phyloP scores from a whole-genome alignment of 2,329 filamentous ascomycete species.

The Fusarium chaquense region DNA sequence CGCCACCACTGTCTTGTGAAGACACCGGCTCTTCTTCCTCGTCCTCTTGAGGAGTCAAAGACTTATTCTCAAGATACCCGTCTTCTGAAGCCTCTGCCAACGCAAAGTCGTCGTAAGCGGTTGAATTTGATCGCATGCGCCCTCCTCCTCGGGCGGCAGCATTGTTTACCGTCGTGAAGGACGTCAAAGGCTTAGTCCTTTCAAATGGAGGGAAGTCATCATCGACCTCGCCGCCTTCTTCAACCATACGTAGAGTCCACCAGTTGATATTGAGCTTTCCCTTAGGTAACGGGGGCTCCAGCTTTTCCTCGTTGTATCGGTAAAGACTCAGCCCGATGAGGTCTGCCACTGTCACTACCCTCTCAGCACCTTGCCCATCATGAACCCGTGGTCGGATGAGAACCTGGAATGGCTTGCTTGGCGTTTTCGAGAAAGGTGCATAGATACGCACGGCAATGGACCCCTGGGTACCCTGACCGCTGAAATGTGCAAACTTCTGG shows the following conservation, averaged over 20 bases:
- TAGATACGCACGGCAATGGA: constrained; percentile 83
- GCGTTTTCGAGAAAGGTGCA: constrained; percentile 74
- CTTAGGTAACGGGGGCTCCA: constrained; percentile 72
- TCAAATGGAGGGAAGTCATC: constrained; percentile 86
- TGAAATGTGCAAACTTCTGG: constrained; percentile 80
- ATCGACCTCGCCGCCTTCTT: constrained; percentile 86
- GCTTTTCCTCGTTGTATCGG: constrained; percentile 81
- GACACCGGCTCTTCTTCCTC: constrained; percentile 54
- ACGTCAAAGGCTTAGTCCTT: constrained; percentile 77
- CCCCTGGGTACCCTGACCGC: constrained; percentile 81
- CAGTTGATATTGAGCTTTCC: constrained; percentile 82
- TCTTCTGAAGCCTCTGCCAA: constrained; percentile 77
- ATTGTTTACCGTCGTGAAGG: constrained; percentile 86
- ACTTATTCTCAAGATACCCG: constrained; percentile 77
- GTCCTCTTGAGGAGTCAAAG: constrained; percentile 73
- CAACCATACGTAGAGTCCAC: constrained; percentile 86
- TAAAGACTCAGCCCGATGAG: constrained; percentile 85
- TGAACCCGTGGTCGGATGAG: constrained; percentile 77
- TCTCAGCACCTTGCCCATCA: constrained; percentile 70
- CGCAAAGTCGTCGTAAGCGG: constrained; percentile 85
- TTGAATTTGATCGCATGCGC: constrained; percentile 74
- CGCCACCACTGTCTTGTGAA: constrained; percentile 48
- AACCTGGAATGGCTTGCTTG: constrained; percentile 76
- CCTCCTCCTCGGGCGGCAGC: constrained; percentile 75
- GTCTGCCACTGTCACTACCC: constrained; percentile 78